Conservation (phyloP, 805 yeast genomes). For the Isabelozyma pseudorhagii region DNA sequence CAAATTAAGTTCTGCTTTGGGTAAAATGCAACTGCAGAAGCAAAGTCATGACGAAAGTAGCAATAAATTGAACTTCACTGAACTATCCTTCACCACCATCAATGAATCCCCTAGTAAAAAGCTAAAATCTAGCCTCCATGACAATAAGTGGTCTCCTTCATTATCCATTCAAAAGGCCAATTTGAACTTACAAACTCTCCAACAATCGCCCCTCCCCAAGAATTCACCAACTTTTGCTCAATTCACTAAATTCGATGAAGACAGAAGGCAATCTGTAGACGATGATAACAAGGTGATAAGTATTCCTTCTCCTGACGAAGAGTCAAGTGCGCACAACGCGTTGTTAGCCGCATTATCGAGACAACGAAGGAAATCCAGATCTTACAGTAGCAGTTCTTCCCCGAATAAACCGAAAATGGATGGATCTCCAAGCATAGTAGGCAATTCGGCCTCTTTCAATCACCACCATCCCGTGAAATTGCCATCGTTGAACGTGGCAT, state of each 20-base stretch:
- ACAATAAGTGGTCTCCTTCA: constrained; percentile 16
- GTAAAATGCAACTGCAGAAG: constrained; percentile 29
- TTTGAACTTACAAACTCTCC: constrained; percentile 35
- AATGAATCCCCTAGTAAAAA: constrained; percentile 24
- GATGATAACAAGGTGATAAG: constrained; percentile 5
- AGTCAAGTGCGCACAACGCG: constrained; percentile 45
- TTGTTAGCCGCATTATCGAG: constrained; percentile 38
- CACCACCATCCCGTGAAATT: constrained; percentile 10
- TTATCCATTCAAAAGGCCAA: constrained; percentile 25
- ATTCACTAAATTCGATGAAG: constrained; percentile 2
- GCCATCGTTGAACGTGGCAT: constrained; percentile 29
- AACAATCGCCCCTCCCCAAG: constrained; percentile 26
- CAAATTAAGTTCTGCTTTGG: constrained; percentile 37
- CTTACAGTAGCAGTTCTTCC: constrained; percentile 11
- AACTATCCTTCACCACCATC: constrained; percentile 20
- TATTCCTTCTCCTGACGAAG: constrained; percentile 33
- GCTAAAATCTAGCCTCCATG: constrained; percentile 3
- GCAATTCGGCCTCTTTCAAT: not conserved
- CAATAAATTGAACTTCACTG: constrained; percentile 27
- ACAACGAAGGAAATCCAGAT: constrained; percentile 22
- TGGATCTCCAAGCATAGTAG: constrained; percentile 1
- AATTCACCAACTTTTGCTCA: not conserved
- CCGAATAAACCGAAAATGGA: constrained; percentile 1
- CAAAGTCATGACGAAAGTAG: constrained; percentile 12
- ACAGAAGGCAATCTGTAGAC: constrained; percentile 6